Base-by-base conservation (phyloP, 1,284 basidiomycete species). In the Apiotrichum siamense region DNA sequence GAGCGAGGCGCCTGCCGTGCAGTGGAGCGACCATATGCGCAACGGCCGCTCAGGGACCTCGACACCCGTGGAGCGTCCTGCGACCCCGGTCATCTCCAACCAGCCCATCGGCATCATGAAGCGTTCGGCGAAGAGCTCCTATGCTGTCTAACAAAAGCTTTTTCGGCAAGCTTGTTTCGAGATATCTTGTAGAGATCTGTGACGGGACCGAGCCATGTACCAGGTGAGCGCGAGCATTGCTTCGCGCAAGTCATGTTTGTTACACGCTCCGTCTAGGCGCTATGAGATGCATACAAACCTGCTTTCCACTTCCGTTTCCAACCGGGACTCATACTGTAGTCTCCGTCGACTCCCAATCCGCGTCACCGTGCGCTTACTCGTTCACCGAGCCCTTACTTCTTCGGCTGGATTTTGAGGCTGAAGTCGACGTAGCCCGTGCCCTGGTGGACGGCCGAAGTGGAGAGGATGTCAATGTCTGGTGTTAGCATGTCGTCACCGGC, bases 401-500 rank as follows among this genome's bases (percentile, higher is more conserved):
- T 71, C n/a, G 75, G 76, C 73, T 92, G 88, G 55, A 96, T 85
- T 79, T 96, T 96, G 63, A 96, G 78, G 64, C 88, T 92, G 68
- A 92, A 96, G 72, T 96, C 92, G 59, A 96, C 84, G 67, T 93
- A 90, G 57, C 83, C 87, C 24, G 88, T 87, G 6, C 87, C 69
- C 63, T 73, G 90, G 66, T 96, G 92, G 23, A 96, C 89, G 5
- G 81, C 83, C 57, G 90, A 94, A 26, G 91, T 96, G 67, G 89
- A 93, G 59, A 94, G 70, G 52, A 97, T 92, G 69, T 97, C 92
- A 58, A 97, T 86, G 66, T 91, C 91, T 92, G 52, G 23, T 17
- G 18, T 49, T n/a, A 26, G 38, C 24, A 21, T 10, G n/a, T 29
- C n/a, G 4, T 25, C n/a, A n/a, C 7, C 24, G 21, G 3, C 24